Conservation (phyloP, 176 grass and related monocot genomes). For the Cenchrus purpureus region DNA sequence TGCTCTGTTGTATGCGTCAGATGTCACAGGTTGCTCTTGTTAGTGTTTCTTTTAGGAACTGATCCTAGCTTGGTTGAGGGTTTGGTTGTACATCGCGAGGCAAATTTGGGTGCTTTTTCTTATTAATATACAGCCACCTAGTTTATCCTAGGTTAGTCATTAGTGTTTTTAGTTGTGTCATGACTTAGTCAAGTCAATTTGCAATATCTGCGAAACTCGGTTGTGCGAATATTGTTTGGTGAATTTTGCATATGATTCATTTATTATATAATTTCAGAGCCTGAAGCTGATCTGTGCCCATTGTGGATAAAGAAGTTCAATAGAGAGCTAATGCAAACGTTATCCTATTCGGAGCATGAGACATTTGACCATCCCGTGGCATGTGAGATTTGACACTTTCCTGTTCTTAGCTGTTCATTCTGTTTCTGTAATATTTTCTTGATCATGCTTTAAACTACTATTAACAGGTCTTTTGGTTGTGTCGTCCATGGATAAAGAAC, state of each 20-base stretch:
- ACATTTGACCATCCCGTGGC: slow-evolving; percentile 95
- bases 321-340: slow-evolving; percentile 76
- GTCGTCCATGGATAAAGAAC: slow-evolving; percentile 94
- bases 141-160: neutral
- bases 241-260: slow-evolving; percentile 25
- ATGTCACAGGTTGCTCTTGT: neutral
- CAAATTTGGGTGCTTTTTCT: no score
- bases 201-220: slow-evolving; percentile 6
- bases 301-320: slow-evolving; percentile 95
- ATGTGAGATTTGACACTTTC: slow-evolving; percentile 69
- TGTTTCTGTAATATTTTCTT: slow-evolving; percentile 29
- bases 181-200: neutral
- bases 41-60: slow-evolving; percentile 2
- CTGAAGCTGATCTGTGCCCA: slow-evolving; percentile 82
- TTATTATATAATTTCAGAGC: slow-evolving; percentile 67
- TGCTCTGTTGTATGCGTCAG: slow-evolving; percentile 10
- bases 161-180: neutral
- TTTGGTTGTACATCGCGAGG: neutral
- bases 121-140: neutral
- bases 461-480: slow-evolving; percentile 86
- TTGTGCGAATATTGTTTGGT: slow-evolving; percentile 4
- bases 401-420: slow-evolving; percentile 19
- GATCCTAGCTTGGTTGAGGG: neutral
- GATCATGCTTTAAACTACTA: slow-evolving; percentile 49
- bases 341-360: slow-evolving; percentile 97